Evolutionary conservation across 805 yeast species (phyloP), one percentile per base, ranked within the genome.

Genomic region (Jamesozyma rosinii): DNA sequence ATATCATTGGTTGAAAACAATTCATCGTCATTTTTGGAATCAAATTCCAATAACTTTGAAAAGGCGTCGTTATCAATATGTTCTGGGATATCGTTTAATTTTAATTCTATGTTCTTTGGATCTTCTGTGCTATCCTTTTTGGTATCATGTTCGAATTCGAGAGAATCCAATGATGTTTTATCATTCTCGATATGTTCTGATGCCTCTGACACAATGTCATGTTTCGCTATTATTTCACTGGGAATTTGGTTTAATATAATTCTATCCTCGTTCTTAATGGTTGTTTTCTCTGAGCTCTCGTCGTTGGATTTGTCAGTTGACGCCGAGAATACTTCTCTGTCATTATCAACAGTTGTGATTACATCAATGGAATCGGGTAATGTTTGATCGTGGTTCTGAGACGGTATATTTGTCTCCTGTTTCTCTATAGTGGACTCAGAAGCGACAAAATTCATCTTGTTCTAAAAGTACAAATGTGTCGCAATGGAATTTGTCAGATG

Each of bases 21-120:
- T 20, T 53, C 53, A 33, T 50, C 40, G 30, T 61, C 65, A 42
- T 56, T 49, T 44, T 59, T 59, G 13, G 59, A 50, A 42, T 62
- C 62, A 37, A 63, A 52, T 32, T 56, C 65, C 24, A 60, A 43
- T 14, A 63, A 44, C 42, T 57, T 61, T 14, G 63, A 57, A 41
- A 61, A 55, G 35, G 57, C 59, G 38, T 57, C 61, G 36, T 53
- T 49, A 24, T 57, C 61, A 10, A 59, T 41, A 19, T 51, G 46
- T 20, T 50, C 59, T 8, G 57, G 53, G 19, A 57, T 15, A 27
- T 40, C 35, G 10, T n/a, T 15, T 15, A 32, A 32, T 10, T 32
- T 32, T 20, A 32, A 9, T 15, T 32, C 35, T 6, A 32, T 32
- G 17, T 32, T 17, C 9, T 32, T n/a, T 32, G 29, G 11, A 24